Percentiles rank a stretch among this genome's conserved stretches.
phyloP scores from a whole-genome alignment of 2,329 filamentous ascomycete genomes.

The Cercospora janseana region DNA sequence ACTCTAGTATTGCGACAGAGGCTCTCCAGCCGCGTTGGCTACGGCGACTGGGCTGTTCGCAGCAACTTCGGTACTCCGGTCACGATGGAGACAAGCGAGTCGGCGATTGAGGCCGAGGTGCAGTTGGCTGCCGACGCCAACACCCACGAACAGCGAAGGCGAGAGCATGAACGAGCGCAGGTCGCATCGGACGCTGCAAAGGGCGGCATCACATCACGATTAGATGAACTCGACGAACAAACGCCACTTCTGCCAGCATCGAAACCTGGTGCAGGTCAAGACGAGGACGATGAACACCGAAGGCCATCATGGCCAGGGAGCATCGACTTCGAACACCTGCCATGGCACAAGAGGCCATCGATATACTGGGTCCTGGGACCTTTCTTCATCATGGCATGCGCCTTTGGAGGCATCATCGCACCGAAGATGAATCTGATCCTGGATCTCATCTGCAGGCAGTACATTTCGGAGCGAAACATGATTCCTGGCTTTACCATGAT shows the following conservation, averaged over 20 bases:
- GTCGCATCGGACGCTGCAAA: constrained; percentile 27
- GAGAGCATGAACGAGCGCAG: constrained; percentile 24
- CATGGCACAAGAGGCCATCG: constrained; percentile 64
- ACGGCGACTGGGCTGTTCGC: too few species aligned
- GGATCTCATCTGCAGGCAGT: constrained; percentile 76
- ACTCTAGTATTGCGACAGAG: too few species aligned
- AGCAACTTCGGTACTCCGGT: too few species aligned
- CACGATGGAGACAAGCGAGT: constrained; percentile 35
- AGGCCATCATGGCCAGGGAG: constrained; percentile 27
- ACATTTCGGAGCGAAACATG: constrained; percentile 67
- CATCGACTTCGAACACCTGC: constrained; percentile 58
- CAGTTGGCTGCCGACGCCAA: constrained; percentile 34
- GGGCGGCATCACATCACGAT: constrained; percentile 25
- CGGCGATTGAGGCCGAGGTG: constrained; percentile 37
- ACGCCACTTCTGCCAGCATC: constrained; percentile 29
- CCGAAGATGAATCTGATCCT: constrained; percentile 86
- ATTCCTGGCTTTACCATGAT: constrained; percentile 57
- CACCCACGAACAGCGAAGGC: too few species aligned
- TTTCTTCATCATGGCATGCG: constrained; percentile 77
- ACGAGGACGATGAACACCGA: constrained; percentile 26
- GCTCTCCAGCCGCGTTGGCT: too few species aligned
- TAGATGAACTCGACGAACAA: constrained; percentile 27
- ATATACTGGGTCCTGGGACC: constrained; percentile 81
- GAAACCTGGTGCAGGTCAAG: constrained; percentile 16
- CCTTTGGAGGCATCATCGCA: constrained; percentile 81